Conservation (phyloP, 2,329 filamentous ascomycete genomes). For the Hypoxylon sp. region DNA sequence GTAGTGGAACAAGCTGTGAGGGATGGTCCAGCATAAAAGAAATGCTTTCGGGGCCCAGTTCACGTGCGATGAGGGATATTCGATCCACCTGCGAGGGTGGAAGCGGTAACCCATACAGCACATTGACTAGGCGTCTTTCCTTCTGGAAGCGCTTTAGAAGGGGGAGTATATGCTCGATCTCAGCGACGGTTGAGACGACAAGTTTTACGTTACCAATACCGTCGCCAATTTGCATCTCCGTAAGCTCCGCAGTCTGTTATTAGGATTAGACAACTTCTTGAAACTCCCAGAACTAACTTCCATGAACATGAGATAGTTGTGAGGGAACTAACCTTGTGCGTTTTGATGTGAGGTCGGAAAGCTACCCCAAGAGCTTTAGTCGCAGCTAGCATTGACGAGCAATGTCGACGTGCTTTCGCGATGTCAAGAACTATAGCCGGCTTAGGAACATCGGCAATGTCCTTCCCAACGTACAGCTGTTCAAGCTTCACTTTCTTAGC, state of each 20-base stretch:
- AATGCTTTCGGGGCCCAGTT: slow-evolving; percentile 7
- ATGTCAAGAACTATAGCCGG: slow-evolving; percentile 10
- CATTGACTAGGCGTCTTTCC: slow-evolving; percentile 4
- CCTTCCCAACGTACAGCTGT: slow-evolving; percentile 9
- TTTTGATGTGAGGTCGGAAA: slow-evolving; percentile 19
- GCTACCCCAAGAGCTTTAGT: slow-evolving; percentile 11
- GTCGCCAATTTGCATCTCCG: slow-evolving; percentile 12
- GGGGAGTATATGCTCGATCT: slow-evolving; percentile 20
- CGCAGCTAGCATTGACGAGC: slow-evolving; percentile 12
- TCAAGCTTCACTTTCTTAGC: slow-evolving; percentile 13
- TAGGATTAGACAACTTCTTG: not conserved
- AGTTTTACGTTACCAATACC: slow-evolving; percentile 1
- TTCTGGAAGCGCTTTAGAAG: not conserved
- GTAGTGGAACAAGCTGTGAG: slow-evolving; percentile 6
- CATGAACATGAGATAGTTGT: not conserved
- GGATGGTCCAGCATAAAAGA: slow-evolving; percentile 17
- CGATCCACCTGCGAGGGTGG: slow-evolving; percentile 7
- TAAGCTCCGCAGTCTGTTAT: slow-evolving; percentile 3
- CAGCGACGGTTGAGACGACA: slow-evolving; percentile 17
- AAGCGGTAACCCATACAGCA: slow-evolving; percentile 8
- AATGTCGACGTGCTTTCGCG: slow-evolving; percentile 15
- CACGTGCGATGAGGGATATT: slow-evolving; percentile 4
- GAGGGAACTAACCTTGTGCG: slow-evolving; percentile 10
- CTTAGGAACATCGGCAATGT: slow-evolving; percentile 7
- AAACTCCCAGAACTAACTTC: not conserved